phyloP scores from a whole-genome alignment of 257 asterid species.

The Primulina tabacum region DNA sequence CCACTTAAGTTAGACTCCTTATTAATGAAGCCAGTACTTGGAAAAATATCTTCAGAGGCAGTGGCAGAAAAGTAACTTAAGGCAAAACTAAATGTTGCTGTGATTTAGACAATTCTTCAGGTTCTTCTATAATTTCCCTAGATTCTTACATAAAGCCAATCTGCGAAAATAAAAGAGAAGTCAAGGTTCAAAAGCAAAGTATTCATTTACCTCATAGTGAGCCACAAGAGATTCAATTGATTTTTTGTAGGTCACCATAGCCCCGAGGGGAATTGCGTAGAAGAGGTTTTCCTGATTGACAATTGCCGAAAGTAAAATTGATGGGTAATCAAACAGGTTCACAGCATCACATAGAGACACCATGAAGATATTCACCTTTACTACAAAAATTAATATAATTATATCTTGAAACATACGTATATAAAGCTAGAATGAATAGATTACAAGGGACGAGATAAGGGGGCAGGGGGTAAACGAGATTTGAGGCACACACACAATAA shows the following conservation, averaged over 20 bases:
- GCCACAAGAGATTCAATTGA: conserved; percentile 58
- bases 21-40: background rate
- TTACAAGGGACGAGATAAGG: conserved; percentile 6
- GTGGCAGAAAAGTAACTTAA: background rate
- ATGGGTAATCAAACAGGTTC: conserved; percentile 19
- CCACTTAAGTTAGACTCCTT: background rate
- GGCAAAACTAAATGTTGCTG: background rate
- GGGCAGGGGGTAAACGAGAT: background rate
- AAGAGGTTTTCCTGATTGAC: conserved; percentile 69
- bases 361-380: conserved; percentile 16
- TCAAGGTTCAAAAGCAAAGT: background rate
- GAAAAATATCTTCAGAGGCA: background rate
- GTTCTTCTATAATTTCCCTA: background rate
- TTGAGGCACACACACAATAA: background rate
- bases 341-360: conserved; percentile 19
- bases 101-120: background rate
- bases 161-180: background rate
- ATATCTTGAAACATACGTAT: conserved; percentile 10
- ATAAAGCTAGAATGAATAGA: conserved; percentile 24
- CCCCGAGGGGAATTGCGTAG: conserved; percentile 65
- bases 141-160: background rate
- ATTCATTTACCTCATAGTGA: conserved; percentile 60
- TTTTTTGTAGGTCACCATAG: conserved; percentile 60
- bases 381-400: conserved; percentile 14
- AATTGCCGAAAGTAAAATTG: conserved; percentile 18